Percentiles rank a stretch among this genome's conserved stretches.
phyloP scores from a whole-genome alignment of 805 yeast genomes.

The Priceomyces castillae region DNA sequence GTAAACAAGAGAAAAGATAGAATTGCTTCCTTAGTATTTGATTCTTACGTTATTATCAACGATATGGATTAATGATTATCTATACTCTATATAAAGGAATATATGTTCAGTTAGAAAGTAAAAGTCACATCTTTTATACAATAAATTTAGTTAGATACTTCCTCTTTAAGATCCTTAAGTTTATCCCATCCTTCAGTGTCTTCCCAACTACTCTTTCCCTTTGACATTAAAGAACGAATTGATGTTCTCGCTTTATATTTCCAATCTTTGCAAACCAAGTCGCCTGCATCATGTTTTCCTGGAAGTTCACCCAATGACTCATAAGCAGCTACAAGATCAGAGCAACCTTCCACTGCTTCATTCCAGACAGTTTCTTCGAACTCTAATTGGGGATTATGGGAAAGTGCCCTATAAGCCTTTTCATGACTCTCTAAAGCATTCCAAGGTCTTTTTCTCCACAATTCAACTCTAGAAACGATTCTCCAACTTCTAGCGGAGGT shows the following conservation, averaged over 20 bases:
- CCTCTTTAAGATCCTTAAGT: slow-evolving; percentile 49
- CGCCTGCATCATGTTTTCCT: slow-evolving; percentile 76
- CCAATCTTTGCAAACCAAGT: slow-evolving; percentile 91
- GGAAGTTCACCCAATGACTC: slow-evolving; percentile 82
- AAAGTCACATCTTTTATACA: neutral
- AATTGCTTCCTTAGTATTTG: slow-evolving; percentile 24
- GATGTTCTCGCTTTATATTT: slow-evolving; percentile 74
- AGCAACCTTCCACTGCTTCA: slow-evolving; percentile 74
- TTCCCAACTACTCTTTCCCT: slow-evolving; percentile 79
- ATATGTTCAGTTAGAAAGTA: neutral
- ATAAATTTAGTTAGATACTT: neutral
- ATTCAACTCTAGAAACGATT: slow-evolving; percentile 76
- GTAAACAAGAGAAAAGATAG: slow-evolving; percentile 8
- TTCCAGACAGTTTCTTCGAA: slow-evolving; percentile 65
- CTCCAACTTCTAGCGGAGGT: slow-evolving; percentile 73
- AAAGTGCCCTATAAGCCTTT: slow-evolving; percentile 75
- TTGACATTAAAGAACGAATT: slow-evolving; percentile 71
- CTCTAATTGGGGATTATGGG: slow-evolving; percentile 62
- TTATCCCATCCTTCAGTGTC: slow-evolving; percentile 74
- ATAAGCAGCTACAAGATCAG: slow-evolving; percentile 80
- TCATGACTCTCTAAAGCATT: slow-evolving; percentile 80
- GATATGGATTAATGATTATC: slow-evolving; percentile 12
- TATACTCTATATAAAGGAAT: neutral
- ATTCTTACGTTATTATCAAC: slow-evolving; percentile 19
- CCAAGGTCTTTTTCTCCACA: slow-evolving; percentile 90